A percentile compares a stretch with the other conserved stretches of the same genome.
Conservation (phyloP, 495 filamentous ascomycete genomes). For the Cetradonia linearis region DNA sequence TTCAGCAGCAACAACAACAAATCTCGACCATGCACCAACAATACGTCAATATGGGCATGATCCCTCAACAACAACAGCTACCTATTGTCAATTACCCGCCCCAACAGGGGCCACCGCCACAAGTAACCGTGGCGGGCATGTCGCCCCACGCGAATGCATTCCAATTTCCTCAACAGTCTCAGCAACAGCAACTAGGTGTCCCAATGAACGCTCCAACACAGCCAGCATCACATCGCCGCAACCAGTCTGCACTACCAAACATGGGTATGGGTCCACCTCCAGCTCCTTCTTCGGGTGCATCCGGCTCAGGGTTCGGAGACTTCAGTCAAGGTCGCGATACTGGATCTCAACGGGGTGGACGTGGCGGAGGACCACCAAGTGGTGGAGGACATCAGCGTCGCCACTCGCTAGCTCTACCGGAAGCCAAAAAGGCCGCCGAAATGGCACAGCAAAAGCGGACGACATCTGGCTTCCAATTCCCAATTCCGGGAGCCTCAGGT, state of each 20-base stretch:
- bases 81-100: constrained; percentile 48
- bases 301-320: constrained; percentile 70
- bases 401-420: constrained; percentile 87
- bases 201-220: constrained; percentile 69
- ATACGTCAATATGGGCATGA: constrained; percentile 92
- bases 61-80: constrained; percentile 73
- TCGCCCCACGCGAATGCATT: constrained; percentile 74
- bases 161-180: constrained; percentile 79
- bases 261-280: constrained; percentile 91
- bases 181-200: constrained; percentile 55
- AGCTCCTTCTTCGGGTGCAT: constrained; percentile 89
- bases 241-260: constrained; percentile 92
- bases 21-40: constrained; percentile 93
- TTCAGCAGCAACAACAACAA: constrained; percentile 97
- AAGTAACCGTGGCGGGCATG: constrained; percentile 55
- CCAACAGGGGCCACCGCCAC: constrained; percentile 53
- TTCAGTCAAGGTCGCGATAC: constrained; percentile 69
- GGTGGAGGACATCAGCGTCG: constrained; percentile 75
- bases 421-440: constrained; percentile 96
- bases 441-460: constrained; percentile 93
- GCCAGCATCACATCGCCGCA: constrained; percentile 83
- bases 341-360: constrained; percentile 58
- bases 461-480: constrained; percentile 90
- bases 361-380: constrained; percentile 58
- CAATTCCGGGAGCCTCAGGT: constrained; percentile 57